Evolutionary conservation across 225 moss, liverwort and hornwort species (phyloP).

Genomic region (Climacium dendroides): DNA sequence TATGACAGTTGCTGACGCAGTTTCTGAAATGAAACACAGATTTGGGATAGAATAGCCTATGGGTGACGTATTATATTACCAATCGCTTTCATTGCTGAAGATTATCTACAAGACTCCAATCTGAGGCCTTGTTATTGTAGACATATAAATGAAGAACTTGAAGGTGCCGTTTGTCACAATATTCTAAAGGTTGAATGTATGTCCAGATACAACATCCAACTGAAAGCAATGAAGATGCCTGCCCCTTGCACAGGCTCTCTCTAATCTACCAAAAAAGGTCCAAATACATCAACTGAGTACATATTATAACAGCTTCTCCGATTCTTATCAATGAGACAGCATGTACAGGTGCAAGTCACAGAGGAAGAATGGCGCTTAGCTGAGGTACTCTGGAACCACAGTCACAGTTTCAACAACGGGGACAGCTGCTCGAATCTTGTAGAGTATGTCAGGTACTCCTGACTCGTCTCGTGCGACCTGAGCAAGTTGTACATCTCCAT

Average conservation of each 20-base stretch:
- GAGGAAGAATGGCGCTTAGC: neutral
- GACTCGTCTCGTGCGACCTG: constrained; percentile 88
- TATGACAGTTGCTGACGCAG: neutral
- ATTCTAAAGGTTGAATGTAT: neutral
- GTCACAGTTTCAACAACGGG: constrained; percentile 22
- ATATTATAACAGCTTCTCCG: neutral
- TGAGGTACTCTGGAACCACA: constrained; percentile 51
- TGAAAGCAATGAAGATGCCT: neutral
- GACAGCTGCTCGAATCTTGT: constrained; percentile 24
- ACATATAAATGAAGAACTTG: neutral
- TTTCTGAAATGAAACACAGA: neutral
- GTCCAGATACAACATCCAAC: neutral
- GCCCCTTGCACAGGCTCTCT: neutral
- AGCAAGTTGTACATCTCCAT: neutral
- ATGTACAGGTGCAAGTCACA: neutral
- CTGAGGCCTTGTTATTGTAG: neutral
- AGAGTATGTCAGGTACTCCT: constrained; percentile 64
- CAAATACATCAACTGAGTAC: neutral
- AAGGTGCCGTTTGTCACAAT: neutral
- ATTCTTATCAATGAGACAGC: neutral
- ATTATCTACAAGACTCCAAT: neutral
- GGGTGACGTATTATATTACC: neutral
- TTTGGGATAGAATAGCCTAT: neutral
- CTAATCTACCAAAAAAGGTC: neutral
- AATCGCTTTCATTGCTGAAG: neutral